A percentile compares a stretch with the other conserved stretches of the same genome.
Evolutionary conservation across 768 basidiomycete species (phyloP).

Genomic region (Agaricus sinodeliciosus): DNA sequence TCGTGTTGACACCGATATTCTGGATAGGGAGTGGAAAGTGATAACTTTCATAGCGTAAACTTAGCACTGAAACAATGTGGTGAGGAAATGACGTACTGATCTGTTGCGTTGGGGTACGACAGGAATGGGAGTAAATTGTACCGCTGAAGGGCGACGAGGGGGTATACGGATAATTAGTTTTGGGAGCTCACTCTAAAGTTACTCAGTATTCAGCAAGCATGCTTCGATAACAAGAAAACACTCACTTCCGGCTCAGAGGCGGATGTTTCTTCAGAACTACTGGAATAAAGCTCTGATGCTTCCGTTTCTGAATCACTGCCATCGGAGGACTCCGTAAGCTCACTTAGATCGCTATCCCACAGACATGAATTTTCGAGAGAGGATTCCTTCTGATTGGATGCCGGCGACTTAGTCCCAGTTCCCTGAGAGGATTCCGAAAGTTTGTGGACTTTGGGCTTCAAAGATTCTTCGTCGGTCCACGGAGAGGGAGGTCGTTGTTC

Average conservation of each 20-base stretch:
- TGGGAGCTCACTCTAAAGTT: too few species aligned
- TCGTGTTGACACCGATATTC: constrained; percentile 26
- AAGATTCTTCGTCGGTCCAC: background rate
- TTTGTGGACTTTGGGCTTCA: background rate
- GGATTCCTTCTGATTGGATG: background rate
- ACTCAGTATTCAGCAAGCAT: too few species aligned
- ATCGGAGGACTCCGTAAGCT: constrained; percentile 21
- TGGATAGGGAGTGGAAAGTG: constrained; percentile 24
- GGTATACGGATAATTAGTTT: background rate
- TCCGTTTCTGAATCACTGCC: constrained; percentile 15
- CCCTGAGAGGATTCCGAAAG: background rate
- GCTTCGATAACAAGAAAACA: background rate
- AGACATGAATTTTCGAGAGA: background rate
- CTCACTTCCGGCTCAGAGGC: background rate
- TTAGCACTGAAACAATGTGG: too few species aligned
- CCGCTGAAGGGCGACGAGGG: background rate
- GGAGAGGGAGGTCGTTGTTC: background rate
- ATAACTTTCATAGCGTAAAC: constrained; percentile 12
- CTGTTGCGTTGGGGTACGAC: background rate
- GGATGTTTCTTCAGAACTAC: background rate
- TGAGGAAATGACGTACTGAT: background rate
- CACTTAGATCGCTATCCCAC: constrained; percentile 30
- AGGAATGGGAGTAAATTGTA: background rate
- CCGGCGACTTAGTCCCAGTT: background rate
- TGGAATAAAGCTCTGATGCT: background rate